phyloP scores from a whole-genome alignment of 2,329 filamentous ascomycete genomes.

The Paradendryphiella salina region DNA sequence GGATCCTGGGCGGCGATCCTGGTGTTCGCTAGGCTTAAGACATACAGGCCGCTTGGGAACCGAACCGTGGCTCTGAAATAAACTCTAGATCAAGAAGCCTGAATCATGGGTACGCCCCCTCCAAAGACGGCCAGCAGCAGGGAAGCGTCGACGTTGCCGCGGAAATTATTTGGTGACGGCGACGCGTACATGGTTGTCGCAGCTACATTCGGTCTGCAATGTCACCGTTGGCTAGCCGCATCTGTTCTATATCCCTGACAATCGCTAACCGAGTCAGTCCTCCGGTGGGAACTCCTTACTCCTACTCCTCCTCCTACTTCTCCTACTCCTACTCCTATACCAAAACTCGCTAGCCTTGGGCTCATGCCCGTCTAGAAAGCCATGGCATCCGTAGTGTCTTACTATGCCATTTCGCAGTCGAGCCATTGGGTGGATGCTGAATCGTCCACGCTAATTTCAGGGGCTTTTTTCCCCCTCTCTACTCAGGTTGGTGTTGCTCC shows the following conservation, averaged over 20 bases:
- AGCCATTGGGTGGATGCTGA: background rate
- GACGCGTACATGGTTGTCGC: background rate
- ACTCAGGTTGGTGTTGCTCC: too few relatives aligned
- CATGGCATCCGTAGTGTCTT: slow-evolving; percentile 1
- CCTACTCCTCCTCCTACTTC: background rate
- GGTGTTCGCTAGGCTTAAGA: slow-evolving; percentile 10
- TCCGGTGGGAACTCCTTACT: background rate
- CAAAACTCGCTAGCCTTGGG: background rate
- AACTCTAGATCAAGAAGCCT: background rate
- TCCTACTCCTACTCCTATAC: background rate
- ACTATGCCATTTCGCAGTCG: background rate
- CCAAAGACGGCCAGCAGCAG: background rate
- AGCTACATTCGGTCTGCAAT: background rate
- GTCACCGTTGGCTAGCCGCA: background rate
- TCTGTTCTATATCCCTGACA: too few relatives aligned
- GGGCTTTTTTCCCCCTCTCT: background rate
- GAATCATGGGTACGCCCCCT: background rate
- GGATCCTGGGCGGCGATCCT: slow-evolving; percentile 17
- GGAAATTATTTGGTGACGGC: too few relatives aligned
- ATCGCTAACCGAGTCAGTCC: background rate
- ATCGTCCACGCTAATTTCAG: slow-evolving; percentile 13
- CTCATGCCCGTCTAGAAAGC: background rate
- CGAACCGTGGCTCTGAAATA: slow-evolving; percentile 1
- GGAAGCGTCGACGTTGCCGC: too few relatives aligned
- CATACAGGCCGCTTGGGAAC: background rate